A percentile compares a stretch with the other conserved stretches of the same genome.
Conservation (phyloP, 108 stramenopile species). For the Skeletonema grethae region DNA sequence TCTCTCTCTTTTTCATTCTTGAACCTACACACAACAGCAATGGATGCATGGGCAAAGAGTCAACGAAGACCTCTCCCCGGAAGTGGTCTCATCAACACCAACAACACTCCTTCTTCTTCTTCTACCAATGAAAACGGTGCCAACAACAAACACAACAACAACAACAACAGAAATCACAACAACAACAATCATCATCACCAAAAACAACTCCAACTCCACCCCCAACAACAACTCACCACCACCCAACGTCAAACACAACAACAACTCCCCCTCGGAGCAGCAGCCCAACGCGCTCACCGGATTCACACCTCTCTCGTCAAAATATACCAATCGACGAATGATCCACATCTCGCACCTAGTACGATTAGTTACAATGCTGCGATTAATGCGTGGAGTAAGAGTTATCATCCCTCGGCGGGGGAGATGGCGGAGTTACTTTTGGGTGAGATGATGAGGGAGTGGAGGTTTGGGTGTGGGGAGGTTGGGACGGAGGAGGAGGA, state of each 20-base stretch:
- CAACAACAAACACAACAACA: constrained; percentile 5
- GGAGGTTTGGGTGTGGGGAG: constrained; percentile 33
- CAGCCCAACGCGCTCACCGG: constrained; percentile 62
- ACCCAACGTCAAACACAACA: neutral
- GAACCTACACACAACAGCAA: constrained; percentile 27
- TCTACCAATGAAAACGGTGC: neutral
- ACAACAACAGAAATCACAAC: neutral
- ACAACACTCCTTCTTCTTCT: too few relatives aligned
- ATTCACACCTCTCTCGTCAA: constrained; percentile 63
- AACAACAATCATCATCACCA: constrained; percentile 4
- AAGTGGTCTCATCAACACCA: neutral
- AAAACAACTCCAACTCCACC: constrained; percentile 11
- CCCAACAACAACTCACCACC: constrained; percentile 4
- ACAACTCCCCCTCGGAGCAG: constrained; percentile 44
- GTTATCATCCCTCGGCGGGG: constrained; percentile 43
- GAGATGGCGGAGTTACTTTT: constrained; percentile 63
- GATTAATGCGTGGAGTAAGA: constrained; percentile 74
- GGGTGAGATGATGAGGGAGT: constrained; percentile 58
- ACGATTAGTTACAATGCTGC: constrained; percentile 68
- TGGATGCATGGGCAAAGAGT: constrained; percentile 73
- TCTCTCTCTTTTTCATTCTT: too few relatives aligned
- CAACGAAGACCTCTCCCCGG: constrained; percentile 40
- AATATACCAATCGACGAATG: constrained; percentile 41
- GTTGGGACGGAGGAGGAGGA: neutral
- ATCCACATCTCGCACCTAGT: constrained; percentile 52